Percentiles rank a stretch among this genome's conserved stretches.
These are phyloP conservation scores for Talaromyces nanjingensis DNA, from an alignment of 495 filamentous ascomycete genomes.

Conservation along the genomic window DNA sequence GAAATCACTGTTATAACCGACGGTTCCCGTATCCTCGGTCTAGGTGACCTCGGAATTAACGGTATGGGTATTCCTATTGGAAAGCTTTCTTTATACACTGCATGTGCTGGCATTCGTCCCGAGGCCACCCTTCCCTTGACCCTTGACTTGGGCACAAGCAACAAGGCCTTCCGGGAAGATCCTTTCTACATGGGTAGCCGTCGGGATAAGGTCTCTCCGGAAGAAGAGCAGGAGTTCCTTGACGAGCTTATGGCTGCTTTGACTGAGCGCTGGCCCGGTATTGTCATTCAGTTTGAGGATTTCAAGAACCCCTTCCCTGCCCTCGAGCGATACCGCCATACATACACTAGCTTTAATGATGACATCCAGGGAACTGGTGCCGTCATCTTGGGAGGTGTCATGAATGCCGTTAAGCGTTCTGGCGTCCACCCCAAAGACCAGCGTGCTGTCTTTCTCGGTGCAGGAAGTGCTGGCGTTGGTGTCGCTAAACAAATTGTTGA, in stretches of 20 bases:
- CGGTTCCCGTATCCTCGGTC: constrained; percentile 89
- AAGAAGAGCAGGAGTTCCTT: constrained; percentile 88
- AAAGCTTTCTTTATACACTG: constrained; percentile 88
- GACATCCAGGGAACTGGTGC: constrained; percentile 98
- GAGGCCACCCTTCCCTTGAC: constrained; percentile 87
- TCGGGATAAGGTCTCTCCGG: constrained; percentile 67
- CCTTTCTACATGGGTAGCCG: constrained; percentile 91
- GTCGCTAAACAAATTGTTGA: constrained; percentile 96
- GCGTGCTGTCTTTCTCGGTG: constrained; percentile 91
- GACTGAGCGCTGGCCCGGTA: constrained; percentile 80
- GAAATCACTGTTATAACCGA: constrained; percentile 98
- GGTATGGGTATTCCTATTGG: constrained; percentile 98
- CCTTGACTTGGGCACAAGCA: constrained; percentile 85
- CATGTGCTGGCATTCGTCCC: constrained; percentile 93
- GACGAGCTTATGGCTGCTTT: constrained; percentile 95
- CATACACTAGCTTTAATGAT: constrained; percentile 95
- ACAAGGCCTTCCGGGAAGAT: constrained; percentile 80
- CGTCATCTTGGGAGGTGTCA: constrained; percentile 89
- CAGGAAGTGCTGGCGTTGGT: constrained; percentile 90
- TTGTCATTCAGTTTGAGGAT: constrained; percentile 97
- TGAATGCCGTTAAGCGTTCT: constrained; percentile 87
- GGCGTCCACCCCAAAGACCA: constrained; percentile 83
- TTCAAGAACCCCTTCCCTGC: constrained; percentile 98
- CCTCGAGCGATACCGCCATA: constrained; percentile 77
- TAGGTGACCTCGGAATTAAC: constrained; percentile 94